Evolutionary conservation across 768 basidiomycete species (phyloP).

Genomic region (Tremella fuciformis): DNA sequence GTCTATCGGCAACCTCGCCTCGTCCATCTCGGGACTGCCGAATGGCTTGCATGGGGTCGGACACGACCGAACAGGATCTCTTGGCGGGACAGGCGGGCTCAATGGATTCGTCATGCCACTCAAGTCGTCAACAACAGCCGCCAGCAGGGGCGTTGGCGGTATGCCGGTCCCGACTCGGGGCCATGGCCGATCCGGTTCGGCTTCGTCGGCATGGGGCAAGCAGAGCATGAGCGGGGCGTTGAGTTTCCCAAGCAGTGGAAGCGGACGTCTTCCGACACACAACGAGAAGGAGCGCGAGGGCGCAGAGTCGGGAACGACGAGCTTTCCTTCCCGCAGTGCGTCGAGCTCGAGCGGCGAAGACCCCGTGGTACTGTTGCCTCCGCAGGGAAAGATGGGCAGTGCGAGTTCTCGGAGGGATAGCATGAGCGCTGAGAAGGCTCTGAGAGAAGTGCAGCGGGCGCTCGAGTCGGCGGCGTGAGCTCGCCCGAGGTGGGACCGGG

Average conservation of each 20-base stretch:
- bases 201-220: slow-evolving; percentile 25
- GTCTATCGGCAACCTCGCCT: slow-evolving; percentile 2
- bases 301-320: slow-evolving; percentile 11
- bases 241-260: slow-evolving; percentile 21
- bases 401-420: slow-evolving; percentile 32
- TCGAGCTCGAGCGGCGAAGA: slow-evolving; percentile 23
- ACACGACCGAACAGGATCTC: neutral
- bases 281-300: slow-evolving; percentile 17
- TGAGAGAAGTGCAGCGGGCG: slow-evolving; percentile 48
- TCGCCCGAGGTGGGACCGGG: too few relatives aligned
- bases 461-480: slow-evolving; percentile 17
- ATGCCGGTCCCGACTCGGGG: neutral
- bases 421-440: slow-evolving; percentile 47
- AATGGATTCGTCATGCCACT: slow-evolving; percentile 16
- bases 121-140: neutral
- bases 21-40: slow-evolving; percentile 7
- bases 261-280: slow-evolving; percentile 33
- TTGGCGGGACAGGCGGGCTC: slow-evolving; percentile 2
- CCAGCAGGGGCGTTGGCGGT: slow-evolving; percentile 2
- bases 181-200: slow-evolving; percentile 11
- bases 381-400: slow-evolving; percentile 11
- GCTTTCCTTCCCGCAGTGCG: slow-evolving; percentile 16
- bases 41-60: neutral
- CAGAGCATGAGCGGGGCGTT: slow-evolving; percentile 21
- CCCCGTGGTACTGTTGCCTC: slow-evolving; percentile 28